phyloP scores from a whole-genome alignment of 2,329 filamentous ascomycete genomes.

The Arthroderma sp. region DNA sequence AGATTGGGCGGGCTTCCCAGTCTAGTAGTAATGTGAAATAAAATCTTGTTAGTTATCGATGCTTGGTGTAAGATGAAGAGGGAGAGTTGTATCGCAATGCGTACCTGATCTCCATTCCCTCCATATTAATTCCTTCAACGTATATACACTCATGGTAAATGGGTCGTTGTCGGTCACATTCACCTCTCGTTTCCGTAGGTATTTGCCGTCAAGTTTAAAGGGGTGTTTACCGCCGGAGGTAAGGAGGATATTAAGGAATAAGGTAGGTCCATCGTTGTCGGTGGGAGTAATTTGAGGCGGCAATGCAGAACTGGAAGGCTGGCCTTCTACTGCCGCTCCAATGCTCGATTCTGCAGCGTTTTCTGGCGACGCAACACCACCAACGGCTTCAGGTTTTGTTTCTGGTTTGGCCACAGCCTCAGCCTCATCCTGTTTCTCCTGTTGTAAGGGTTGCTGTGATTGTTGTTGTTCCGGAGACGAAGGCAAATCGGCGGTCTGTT shows the following conservation, averaged over 20 bases:
- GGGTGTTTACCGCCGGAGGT: constrained; percentile 74
- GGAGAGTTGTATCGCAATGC: neutral
- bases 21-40: constrained; percentile 35
- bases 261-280: neutral
- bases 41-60: neutral
- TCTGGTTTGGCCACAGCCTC: neutral
- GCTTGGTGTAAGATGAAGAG: neutral
- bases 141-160: constrained; percentile 84
- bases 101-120: constrained; percentile 74
- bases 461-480: neutral
- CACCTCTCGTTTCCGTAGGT: constrained; percentile 69
- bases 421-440: neutral
- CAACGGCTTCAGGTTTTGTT: neutral
- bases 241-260: constrained; percentile 47
- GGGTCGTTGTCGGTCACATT: constrained; percentile 66
- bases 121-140: constrained; percentile 84
- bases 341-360: neutral
- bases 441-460: neutral
- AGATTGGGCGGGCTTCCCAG: constrained; percentile 77
- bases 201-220: constrained; percentile 79
- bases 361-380: neutral
- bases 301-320: neutral
- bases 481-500: too few relatives aligned
- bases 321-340: neutral
- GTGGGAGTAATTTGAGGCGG: neutral